A percentile compares a stretch with the other conserved stretches of the same genome.
Conservation (phyloP, 2,329 filamentous ascomycete genomes). For the Lachnellula arida region DNA sequence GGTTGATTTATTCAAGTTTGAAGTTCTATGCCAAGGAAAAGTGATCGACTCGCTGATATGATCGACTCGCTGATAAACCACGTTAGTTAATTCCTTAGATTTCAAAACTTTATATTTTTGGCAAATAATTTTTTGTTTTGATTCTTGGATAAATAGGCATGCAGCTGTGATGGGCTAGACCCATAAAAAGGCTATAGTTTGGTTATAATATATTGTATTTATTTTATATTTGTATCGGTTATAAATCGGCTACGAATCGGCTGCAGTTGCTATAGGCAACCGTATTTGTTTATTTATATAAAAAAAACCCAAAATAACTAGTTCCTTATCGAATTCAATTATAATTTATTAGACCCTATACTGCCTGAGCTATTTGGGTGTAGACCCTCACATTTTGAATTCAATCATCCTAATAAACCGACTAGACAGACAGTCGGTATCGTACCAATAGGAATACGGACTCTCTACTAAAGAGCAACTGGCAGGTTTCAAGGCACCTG, state of each 20-base stretch:
- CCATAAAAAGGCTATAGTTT: neutral
- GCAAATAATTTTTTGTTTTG: no score
- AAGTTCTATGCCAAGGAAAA: constrained; percentile 4
- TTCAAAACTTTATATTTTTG: no score
- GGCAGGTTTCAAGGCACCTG: no score
- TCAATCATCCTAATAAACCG: no score
- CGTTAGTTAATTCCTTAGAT: neutral
- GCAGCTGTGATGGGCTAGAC: neutral
- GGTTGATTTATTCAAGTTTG: constrained; percentile 8
- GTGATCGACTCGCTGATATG: neutral
- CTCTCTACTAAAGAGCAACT: no score
- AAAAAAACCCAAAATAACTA: neutral
- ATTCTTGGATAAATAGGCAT: no score
- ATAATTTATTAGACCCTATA: neutral
- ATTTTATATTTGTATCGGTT: no score
- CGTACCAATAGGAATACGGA: no score
- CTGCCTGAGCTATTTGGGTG: neutral
- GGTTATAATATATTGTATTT: neutral
- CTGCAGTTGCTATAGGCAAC: neutral
- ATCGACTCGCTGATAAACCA: neutral
- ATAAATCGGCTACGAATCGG: neutral
- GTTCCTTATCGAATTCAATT: neutral
- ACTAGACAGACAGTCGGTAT: no score
- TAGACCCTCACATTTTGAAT: neutral
- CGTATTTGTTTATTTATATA: neutral